Evolutionary conservation across 106 monocot genomes (phyloP), one percentile per base, ranked within the genome.

Genomic region (Triglochin maritima): DNA sequence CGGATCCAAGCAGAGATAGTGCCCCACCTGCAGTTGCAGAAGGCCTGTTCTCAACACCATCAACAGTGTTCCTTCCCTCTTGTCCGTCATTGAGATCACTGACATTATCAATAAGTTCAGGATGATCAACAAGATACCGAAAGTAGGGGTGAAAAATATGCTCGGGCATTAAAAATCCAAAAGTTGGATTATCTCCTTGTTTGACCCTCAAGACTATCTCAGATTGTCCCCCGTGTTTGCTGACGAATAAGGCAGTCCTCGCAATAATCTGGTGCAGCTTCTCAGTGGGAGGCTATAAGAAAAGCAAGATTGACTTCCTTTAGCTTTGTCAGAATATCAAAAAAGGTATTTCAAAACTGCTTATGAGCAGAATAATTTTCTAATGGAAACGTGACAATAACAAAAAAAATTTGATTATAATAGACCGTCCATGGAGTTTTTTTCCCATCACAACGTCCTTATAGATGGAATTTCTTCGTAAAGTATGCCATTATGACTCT

Each of bases 131-230:
- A 65, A 96, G 85, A 65, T 75, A 96, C 4, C 81, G 90, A 60
- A 88, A 96, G 61, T 96, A 96, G 8, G 74, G 63, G 65, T 96
- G 95, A 50, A 96, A 87, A 60, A 85, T 83, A 72, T 96, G 79
- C 55, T 90, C 87, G n/a, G 95, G 95, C 90, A 96, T 88, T 66
- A 96, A 82, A 71, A 96, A 96, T 16, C 90, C 95, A 90, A 96
- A 96, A 52, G 90, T 87, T 53, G 95, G 95, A 54, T 96, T 96
- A 60, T 79, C 72, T 42, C 95, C 95, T 46, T 96, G 95, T 64
- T 96, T 96, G 13, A 96, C 95, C 63, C 95, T 79, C 57, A 96
- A 77, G 48, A 96, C 81, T 75, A 96, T 87, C 76, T 96, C 95
- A 15, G 95, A 90, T 62, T 96, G 95, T 10, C 95, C 90, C 8